These are phyloP conservation scores for Puya raimondii DNA, from an alignment of 176 grass and related monocot species.

Conservation along the genomic window DNA sequence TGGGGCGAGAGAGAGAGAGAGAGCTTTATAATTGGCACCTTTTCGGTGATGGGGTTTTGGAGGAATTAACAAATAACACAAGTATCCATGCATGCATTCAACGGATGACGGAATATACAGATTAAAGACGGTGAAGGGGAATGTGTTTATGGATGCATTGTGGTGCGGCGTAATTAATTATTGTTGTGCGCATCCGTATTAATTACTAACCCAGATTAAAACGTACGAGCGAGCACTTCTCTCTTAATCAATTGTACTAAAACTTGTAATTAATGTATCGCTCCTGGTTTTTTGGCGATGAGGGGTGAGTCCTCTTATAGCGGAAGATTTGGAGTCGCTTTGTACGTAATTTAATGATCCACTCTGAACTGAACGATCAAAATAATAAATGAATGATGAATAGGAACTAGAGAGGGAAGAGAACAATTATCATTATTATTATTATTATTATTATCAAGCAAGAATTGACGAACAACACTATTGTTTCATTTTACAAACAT, in stretches of 20 bases:
- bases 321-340: slow-evolving; percentile 6
- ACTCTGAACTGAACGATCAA: too few relatives aligned
- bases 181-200: slow-evolving; percentile 10
- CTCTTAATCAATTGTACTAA: background rate
- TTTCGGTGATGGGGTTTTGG: background rate
- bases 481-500: too few relatives aligned
- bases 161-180: slow-evolving; percentile 28
- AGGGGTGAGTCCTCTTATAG: background rate
- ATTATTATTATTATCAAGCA: too few relatives aligned
- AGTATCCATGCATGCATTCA: background rate
- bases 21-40: background rate
- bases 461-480: too few relatives aligned
- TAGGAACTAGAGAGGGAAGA: too few relatives aligned
- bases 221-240: background rate
- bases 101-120: background rate
- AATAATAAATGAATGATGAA: too few relatives aligned
- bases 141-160: background rate
- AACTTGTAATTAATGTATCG: background rate
- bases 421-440: too few relatives aligned
- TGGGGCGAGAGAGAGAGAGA: background rate
- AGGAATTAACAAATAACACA: too few relatives aligned
- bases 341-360: background rate
- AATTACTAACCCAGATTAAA: slow-evolving; percentile 1
- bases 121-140: background rate
- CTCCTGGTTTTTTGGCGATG: background rate